These are phyloP conservation scores for Aspergillus texensis DNA, from an alignment of 2,329 filamentous ascomycete species.

Conservation along the genomic window DNA sequence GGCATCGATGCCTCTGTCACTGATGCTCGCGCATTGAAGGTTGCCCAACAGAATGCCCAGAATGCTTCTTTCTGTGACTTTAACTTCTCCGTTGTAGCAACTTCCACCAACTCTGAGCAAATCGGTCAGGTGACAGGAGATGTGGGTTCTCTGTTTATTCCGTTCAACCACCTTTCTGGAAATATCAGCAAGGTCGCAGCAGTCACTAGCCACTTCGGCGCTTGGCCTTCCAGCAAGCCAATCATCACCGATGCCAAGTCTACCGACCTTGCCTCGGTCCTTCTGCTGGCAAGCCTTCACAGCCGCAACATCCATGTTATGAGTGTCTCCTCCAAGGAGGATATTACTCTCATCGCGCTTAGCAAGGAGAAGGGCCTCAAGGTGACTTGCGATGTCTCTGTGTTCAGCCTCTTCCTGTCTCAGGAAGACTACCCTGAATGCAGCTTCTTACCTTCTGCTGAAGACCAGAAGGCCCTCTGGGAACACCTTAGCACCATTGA, in stretches of 20 bases:
- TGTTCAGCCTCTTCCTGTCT: constrained; percentile 76
- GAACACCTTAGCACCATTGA: constrained; percentile 73
- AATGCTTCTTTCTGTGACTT: constrained; percentile 72
- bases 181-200: constrained; percentile 84
- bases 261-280: constrained; percentile 77
- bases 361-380: constrained; percentile 80
- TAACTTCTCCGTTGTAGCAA: constrained; percentile 77
- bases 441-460: constrained; percentile 64
- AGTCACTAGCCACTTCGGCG: constrained; percentile 75
- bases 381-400: constrained; percentile 80
- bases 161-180: constrained; percentile 77
- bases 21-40: constrained; percentile 69
- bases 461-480: constrained; percentile 75
- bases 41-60: constrained; percentile 72
- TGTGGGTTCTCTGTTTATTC: constrained; percentile 79
- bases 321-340: constrained; percentile 78
- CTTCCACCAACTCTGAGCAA: constrained; percentile 72
- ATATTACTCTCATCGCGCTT: constrained; percentile 74
- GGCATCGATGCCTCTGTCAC: constrained; percentile 73
- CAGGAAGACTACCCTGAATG: constrained; percentile 71
- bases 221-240: constrained; percentile 76
- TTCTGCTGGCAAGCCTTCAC: constrained; percentile 76
- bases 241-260: constrained; percentile 81
- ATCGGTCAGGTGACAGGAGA: constrained; percentile 72
- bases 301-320: constrained; percentile 78